Evolutionary conservation across 2,329 filamentous ascomycete species (phyloP), one percentile per base, ranked within the genome.

Genomic region (Arachnomyces sp.): DNA sequence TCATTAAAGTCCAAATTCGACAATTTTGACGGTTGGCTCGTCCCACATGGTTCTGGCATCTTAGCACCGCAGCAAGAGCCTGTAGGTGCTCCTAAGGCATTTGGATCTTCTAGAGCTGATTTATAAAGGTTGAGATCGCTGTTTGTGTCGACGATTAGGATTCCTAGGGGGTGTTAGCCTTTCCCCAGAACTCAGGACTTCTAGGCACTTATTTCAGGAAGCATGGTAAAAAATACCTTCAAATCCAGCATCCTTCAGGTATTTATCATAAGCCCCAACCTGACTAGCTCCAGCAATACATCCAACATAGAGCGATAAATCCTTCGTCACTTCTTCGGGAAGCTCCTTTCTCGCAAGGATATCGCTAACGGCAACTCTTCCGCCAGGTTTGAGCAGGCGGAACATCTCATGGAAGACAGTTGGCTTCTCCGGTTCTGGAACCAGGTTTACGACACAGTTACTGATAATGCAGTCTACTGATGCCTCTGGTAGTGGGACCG

Each of bases 391-490:
- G 2, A 82, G 61, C 0, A 82, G 46, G 1, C 78, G 69, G 42
- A 65, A 65, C 50, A 81, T 78, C 53, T 82, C 77, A 0, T 57
- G 49, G 45, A 82, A 81, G 0, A 71, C 75, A 0, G 61, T 44
- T 4, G 60, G 65, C 51, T 79, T 80, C 7, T 80, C 72, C 0
- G 45, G 42, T 7, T 58, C 53, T 0, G 74, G 74, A 1, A 79
- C 71, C 0, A 79, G 70, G 47, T 79, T 80, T 43, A 81, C 59
- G 17, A 79, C 76, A 43, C 77, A 82, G 57, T 82, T 82, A 46
- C 70, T 75, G 46, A 81, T 77, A 42, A 82, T 69, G 49, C 72
- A 73, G 55, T 79, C 67, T 13, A 67, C 71, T 12, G 52, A 68
- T 7, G 44, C 50, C 7, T 57, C 47, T 1, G 60, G 52, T 0